Evolutionary conservation across 352 stramenopile genomes (phyloP).

Genomic region (Phytopythium mirpurense): DNA sequence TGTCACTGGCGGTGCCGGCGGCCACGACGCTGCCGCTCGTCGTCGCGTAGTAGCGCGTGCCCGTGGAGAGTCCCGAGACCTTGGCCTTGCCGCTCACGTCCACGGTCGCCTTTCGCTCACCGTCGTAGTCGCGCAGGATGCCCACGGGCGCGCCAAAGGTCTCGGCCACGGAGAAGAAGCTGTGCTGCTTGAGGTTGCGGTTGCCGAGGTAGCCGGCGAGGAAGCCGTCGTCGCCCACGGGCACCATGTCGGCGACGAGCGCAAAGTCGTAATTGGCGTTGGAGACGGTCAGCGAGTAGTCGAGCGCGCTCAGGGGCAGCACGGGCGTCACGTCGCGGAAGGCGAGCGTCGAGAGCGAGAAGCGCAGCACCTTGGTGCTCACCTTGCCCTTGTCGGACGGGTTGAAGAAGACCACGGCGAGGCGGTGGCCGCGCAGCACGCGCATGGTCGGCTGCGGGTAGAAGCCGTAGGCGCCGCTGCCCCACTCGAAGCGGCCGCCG

Average conservation of each 20-base stretch:
- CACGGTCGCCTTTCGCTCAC: constrained; percentile 17
- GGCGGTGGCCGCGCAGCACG: constrained; percentile 37
- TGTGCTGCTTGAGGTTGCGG: constrained; percentile 22
- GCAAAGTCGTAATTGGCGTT: constrained; percentile 6
- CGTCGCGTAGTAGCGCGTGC: constrained; percentile 52
- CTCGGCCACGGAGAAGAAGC: constrained; percentile 46
- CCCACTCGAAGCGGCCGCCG: constrained; percentile 37
- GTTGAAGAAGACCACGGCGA: constrained; percentile 67
- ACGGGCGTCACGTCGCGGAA: constrained; percentile 49
- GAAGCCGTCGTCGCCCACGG: constrained; percentile 38
- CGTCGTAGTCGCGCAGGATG: constrained; percentile 32
- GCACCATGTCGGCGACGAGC: constrained; percentile 40
- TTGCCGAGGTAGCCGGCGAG: constrained; percentile 38
- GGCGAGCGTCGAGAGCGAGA: constrained; percentile 30
- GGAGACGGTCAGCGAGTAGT: constrained; percentile 26
- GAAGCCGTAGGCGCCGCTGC: constrained; percentile 22
- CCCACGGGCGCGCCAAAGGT: constrained; percentile 37
- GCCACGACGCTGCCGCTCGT: constrained; percentile 37
- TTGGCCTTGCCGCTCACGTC: constrained; percentile 30
- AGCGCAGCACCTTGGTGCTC: constrained; percentile 41
- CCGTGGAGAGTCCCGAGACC: constrained; percentile 21
- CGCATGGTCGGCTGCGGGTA: constrained; percentile 32
- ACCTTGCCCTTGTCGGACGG: constrained; percentile 32
- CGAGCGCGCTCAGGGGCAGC: constrained; percentile 24
- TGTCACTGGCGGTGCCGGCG: constrained; percentile 4